Percentiles rank a stretch among this genome's conserved stretches.
Evolutionary conservation across 2,329 filamentous ascomycete genomes (phyloP).

Genomic region (Pochonia chlamydosporia): DNA sequence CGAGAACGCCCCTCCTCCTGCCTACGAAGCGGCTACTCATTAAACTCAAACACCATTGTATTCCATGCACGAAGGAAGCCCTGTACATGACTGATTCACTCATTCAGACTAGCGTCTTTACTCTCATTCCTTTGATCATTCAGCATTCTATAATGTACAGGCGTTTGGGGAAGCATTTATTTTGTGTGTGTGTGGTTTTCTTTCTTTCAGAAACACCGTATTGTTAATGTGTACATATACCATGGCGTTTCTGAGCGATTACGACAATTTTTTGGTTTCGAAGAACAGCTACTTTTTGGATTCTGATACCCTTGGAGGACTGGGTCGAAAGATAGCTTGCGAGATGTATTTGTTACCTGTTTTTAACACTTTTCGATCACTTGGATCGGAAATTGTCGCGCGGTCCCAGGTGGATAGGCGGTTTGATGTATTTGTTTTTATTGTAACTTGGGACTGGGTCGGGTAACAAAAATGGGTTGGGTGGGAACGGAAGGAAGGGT

Average conservation of each 20-base stretch:
- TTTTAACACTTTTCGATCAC: too few species aligned
- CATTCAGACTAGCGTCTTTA: neutral
- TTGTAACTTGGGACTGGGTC: neutral
- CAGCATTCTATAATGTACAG: conserved; percentile 6
- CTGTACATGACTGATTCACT: neutral
- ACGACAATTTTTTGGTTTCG: neutral
- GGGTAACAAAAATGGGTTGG: neutral
- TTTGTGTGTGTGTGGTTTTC: neutral
- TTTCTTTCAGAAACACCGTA: conserved; percentile 3
- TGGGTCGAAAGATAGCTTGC: neutral
- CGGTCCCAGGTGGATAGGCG: neutral
- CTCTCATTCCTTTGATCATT: conserved; percentile 10
- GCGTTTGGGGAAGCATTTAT: neutral
- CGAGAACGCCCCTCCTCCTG: conserved; percentile 54
- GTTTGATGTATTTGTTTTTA: neutral
- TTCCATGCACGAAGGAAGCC: neutral
- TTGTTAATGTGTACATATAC: conserved; percentile 1
- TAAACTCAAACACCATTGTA: neutral
- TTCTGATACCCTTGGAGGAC: neutral
- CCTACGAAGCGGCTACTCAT: conserved; percentile 47
- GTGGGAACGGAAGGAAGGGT: neutral
- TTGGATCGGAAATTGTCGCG: neutral
- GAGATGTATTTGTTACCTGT: neutral
- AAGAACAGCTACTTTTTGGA: neutral
- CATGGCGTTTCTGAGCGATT: neutral